Evolutionary conservation across 768 basidiomycete genomes (phyloP).

Genomic region (Hygrophoropsis aurantiaca): DNA sequence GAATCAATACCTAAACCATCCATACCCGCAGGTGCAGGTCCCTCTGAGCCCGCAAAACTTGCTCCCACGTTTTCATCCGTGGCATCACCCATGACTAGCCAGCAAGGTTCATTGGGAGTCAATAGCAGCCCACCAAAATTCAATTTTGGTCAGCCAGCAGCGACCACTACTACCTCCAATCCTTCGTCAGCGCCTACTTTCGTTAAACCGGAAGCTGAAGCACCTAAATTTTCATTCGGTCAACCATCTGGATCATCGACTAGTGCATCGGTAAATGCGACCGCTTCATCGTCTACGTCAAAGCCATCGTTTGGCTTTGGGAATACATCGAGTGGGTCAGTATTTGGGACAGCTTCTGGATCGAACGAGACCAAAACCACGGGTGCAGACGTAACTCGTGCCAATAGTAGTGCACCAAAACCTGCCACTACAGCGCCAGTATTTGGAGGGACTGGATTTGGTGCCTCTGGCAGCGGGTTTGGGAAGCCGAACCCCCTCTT

Average conservation of each 20-base stretch:
- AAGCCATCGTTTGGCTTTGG: conserved; percentile 37
- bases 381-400: conserved; percentile 7
- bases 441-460: conserved; percentile 21
- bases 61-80: no score
- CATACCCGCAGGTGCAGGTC: no score
- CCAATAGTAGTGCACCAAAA: conserved; percentile 21
- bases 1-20: conserved; percentile 15
- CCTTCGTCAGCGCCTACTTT: conserved; percentile 6
- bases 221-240: conserved; percentile 18
- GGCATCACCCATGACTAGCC: conserved; percentile 16
- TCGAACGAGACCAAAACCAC: conserved; percentile 17
- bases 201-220: conserved; percentile 17
- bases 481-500: conserved; percentile 16
- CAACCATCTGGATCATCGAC: conserved; percentile 23
- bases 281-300: conserved; percentile 19
- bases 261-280: conserved; percentile 10
- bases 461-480: conserved; percentile 12
- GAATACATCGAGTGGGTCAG: conserved; percentile 8
- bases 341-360: conserved; percentile 10
- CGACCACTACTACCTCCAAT: conserved; percentile 5
- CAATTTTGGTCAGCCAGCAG: conserved; percentile 21
- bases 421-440: conserved; percentile 16
- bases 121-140: conserved; percentile 20
- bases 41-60: no score
- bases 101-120: conserved; percentile 9